A percentile compares a stretch with the other conserved stretches of the same genome.
Conservation (phyloP, 805 yeast genomes). For the Yamadazyma nakazawae region DNA sequence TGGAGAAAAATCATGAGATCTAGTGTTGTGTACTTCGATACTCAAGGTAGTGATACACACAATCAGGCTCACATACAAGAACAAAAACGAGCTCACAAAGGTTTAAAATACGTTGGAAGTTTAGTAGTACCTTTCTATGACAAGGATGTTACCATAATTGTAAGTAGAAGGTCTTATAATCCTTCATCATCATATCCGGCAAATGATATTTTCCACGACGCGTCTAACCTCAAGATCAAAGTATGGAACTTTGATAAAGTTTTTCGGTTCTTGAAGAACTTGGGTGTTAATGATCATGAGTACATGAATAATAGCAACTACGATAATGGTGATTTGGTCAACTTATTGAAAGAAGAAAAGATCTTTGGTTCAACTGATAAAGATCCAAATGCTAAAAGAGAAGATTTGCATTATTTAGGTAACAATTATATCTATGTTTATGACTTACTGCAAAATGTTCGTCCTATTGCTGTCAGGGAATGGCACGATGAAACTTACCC, state of each 20-base stretch:
- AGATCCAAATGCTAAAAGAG: conserved; percentile 80
- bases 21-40: conserved; percentile 61
- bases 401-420: conserved; percentile 78
- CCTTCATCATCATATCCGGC: conserved; percentile 38
- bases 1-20: conserved; percentile 63
- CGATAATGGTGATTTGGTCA: conserved; percentile 25
- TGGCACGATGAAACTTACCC: conserved; percentile 63
- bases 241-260: conserved; percentile 90
- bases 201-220: conserved; percentile 66
- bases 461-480: conserved; percentile 81
- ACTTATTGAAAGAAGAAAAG: conserved; percentile 79
- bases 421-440: conserved; percentile 70
- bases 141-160: conserved; percentile 68
- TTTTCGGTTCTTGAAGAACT: conserved; percentile 66
- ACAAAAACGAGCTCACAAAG: conserved; percentile 40
- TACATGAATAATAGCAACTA: conserved; percentile 9
- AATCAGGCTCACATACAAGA: conserved; percentile 35
- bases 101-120: conserved; percentile 49
- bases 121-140: conserved; percentile 45
- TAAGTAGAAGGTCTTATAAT: conserved; percentile 58
- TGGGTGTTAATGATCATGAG: conserved; percentile 40
- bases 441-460: conserved; percentile 71
- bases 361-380: conserved; percentile 83
- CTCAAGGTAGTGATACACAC: conserved; percentile 39
- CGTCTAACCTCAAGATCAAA: conserved; percentile 59